phyloP scores from a whole-genome alignment of 2,329 filamentous ascomycete genomes.

The Davidsoniella eucalypti region DNA sequence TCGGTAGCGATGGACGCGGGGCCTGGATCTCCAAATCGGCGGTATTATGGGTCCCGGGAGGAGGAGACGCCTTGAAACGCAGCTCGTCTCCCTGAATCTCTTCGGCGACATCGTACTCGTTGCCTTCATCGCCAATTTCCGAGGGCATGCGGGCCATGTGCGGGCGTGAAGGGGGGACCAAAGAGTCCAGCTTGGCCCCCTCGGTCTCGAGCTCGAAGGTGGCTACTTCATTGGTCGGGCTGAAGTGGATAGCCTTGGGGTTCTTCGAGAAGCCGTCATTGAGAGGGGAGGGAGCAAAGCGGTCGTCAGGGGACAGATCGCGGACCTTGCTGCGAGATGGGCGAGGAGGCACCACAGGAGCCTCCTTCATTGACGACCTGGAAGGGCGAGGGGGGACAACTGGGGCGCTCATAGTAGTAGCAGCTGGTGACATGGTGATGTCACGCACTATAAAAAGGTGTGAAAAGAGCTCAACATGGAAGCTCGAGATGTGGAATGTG shows the following conservation, averaged over 20 bases:
- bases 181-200: conserved; percentile 15
- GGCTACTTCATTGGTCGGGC: conserved; percentile 21
- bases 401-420: conserved; percentile 35
- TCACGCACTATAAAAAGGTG: not conserved
- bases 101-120: conserved; percentile 58
- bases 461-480: not conserved
- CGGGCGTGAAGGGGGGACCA: conserved; percentile 36
- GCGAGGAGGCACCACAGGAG: conserved; percentile 62
- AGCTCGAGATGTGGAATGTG: conserved; percentile 13
- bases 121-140: conserved; percentile 67
- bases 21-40: conserved; percentile 71
- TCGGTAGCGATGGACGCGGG: conserved; percentile 72
- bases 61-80: conserved; percentile 23
- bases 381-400: conserved; percentile 39
- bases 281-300: conserved; percentile 72
- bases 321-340: conserved; percentile 56
- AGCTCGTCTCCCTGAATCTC: conserved; percentile 25
- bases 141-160: conserved; percentile 70
- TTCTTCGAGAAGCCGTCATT: conserved; percentile 50
- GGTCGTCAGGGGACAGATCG: conserved; percentile 60
- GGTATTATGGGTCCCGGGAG: conserved; percentile 62
- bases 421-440: conserved; percentile 28
- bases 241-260: conserved; percentile 21
- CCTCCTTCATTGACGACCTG: conserved; percentile 21
- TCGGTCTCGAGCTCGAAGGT: conserved; percentile 13